A percentile compares a stretch with the other conserved stretches of the same genome.
Evolutionary conservation across 495 filamentous ascomycete genomes (phyloP).

Genomic region (Talaromyces liani): DNA sequence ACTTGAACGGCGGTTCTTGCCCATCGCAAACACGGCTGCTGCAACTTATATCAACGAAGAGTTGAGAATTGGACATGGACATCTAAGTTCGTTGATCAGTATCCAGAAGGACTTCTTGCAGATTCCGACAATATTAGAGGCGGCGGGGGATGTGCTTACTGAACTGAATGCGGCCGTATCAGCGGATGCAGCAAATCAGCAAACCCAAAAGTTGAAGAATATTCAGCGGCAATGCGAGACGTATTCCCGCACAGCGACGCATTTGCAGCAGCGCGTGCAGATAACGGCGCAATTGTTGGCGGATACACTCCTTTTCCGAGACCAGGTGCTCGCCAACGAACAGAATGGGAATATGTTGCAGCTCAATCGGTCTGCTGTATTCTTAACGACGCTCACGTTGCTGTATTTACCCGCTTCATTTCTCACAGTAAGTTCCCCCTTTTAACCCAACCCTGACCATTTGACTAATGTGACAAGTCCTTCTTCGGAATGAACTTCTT

Average conservation of each 20-base stretch:
- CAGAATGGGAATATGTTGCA: slow-evolving; percentile 33
- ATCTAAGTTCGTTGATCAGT: slow-evolving; percentile 7
- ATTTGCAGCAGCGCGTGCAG: slow-evolving; percentile 24
- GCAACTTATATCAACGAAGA: slow-evolving; percentile 24
- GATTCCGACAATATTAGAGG: slow-evolving; percentile 15
- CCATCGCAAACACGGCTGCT: slow-evolving; percentile 17
- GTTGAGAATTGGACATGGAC: slow-evolving; percentile 23
- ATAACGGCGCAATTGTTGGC: slow-evolving; percentile 25
- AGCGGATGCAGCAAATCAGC: background rate
- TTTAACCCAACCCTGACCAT: background rate
- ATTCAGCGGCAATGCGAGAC: slow-evolving; percentile 9
- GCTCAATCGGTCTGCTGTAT: slow-evolving; percentile 31
- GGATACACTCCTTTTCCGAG: slow-evolving; percentile 29
- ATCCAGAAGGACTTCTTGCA: slow-evolving; percentile 6
- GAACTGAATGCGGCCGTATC: slow-evolving; percentile 14
- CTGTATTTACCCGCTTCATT: slow-evolving; percentile 38
- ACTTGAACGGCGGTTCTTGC: slow-evolving; percentile 26
- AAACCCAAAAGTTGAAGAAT: slow-evolving; percentile 1
- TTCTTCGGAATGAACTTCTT: slow-evolving; percentile 36
- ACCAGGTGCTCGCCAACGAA: slow-evolving; percentile 24
- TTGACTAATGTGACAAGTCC: slow-evolving; percentile 12
- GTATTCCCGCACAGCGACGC: slow-evolving; percentile 20
- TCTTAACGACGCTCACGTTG: slow-evolving; percentile 34
- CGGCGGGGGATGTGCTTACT: slow-evolving; percentile 16
- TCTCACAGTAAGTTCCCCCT: slow-evolving; percentile 29